Base-by-base conservation (phyloP, 805 yeast species). In the Tetrapisispora iriomotensis region DNA sequence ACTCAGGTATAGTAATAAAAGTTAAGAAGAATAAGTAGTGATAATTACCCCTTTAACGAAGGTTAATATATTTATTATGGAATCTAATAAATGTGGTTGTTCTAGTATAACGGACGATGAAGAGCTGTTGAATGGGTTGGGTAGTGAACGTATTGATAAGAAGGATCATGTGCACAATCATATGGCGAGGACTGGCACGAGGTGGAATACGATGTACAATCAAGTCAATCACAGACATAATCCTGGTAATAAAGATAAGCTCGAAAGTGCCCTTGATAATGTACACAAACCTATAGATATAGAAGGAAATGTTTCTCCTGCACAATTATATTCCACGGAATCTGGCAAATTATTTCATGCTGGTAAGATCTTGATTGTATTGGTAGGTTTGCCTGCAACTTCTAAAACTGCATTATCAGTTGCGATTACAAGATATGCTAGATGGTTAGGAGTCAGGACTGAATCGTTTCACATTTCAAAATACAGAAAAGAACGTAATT, bases 371-470 rank as follows among this genome's bases (percentile, higher is more conserved):
- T 77, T 94, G 50, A 81, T 92, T 38, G 85, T 82, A 4, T 70
- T 92, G 48, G 90, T 84, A 4, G 98, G 98, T 0, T 68, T 88
- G 43, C 97, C 98, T 2, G 97, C 96, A 1, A 72, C 97, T 35
- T 96, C 97, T 2, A 92, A 92, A 58, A 92, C 98, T 1, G 86
- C 87, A 57, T 68, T 90, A 37, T 82, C 96, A 6, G 96, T 90
- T 29, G 80, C 95, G 12, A 70, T 92, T 46, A 86, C 96, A 4
- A 73, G 98, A 42, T 92, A 88, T 60, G 68, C 94, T 48, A 73
- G 96, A 51, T 92, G 98, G 98, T 67, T 92, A 33, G 98, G 98
- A 5, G 97, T 92, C 17, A 80, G 83, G 53, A 80, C 96, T 1
- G 88, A 86, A 51, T 77, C 86, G 22, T 90, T 85, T 65, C 97